Evolutionary conservation across 2,329 filamentous ascomycete species (phyloP), one percentile per base, ranked within the genome.

Genomic region (Cytospora leucostoma): DNA sequence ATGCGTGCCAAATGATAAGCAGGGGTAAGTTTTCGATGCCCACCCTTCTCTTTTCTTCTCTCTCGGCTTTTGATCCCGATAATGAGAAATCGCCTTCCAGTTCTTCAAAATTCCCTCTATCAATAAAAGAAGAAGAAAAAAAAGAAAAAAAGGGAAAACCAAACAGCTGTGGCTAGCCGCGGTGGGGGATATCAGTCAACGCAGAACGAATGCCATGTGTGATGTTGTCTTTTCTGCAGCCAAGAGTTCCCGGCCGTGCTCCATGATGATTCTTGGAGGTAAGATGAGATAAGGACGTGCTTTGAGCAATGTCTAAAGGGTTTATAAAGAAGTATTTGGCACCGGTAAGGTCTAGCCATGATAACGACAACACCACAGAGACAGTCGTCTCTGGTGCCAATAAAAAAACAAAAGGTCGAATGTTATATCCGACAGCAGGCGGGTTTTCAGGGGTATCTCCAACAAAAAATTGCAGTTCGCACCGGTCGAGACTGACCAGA

Each of bases 181-280:
- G 27, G 35, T 52, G 34, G 34, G 59, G 33, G 59, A 52, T 47
- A 47, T 34, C 59, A 51, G 40, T 40, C 59, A 55, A 61, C 21
- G 59, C 59, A 61, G 19, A 47, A 21, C 1, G 11, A 47, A 47
- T 52, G 51, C 59, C 59, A 56, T 61, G 51, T 52, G 27, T 52
- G 56, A 55, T 55, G 52, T 55, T 50, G 33, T 61, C 8, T n/a
- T 61, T 32, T 53, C 49, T 21, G 44, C 27, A 27, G 27, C 44
- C 44, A 38, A 11, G 21, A 47, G 4, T 19, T 47, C 8, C 44
- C 44, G 44, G 44, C 44, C 44, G n/a, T 47, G 44, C 8, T 19
- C 21, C 44, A 21, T 47, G 44, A 47, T 47, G 44, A 27, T n/a
- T 47, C 44, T 19, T 47, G 44, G 27, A 47, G n/a, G 21, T 11